Conservation (phyloP, 2,329 filamentous ascomycete species). For the Pseudocercospora cruenta region DNA sequence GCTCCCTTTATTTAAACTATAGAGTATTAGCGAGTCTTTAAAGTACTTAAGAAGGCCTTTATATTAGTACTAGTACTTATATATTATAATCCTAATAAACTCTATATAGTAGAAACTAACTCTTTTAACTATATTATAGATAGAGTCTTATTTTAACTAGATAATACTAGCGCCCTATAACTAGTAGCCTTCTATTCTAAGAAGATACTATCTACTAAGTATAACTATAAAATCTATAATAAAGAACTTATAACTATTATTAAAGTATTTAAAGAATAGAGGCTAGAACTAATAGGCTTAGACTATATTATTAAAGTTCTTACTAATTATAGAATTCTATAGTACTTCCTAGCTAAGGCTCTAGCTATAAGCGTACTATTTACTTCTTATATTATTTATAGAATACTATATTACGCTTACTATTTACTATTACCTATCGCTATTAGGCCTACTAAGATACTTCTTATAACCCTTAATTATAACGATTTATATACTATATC, state of each 20-base stretch:
- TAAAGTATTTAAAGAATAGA: too few relatives aligned
- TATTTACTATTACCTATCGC: too few relatives aligned
- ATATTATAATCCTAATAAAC: constrained; percentile 2
- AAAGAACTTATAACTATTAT: too few relatives aligned
- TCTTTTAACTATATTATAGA: not conserved
- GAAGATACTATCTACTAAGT: constrained; percentile 25
- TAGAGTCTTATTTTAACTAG: not conserved
- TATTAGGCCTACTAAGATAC: too few relatives aligned
- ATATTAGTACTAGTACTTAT: not conserved
- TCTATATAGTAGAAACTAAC: constrained; percentile 5
- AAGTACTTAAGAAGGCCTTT: not conserved
- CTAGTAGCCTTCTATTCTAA: constrained; percentile 32
- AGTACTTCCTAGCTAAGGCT: constrained; percentile 34
- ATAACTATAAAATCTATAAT: too few relatives aligned
- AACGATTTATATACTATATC: too few relatives aligned
- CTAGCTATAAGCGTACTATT: too few relatives aligned
- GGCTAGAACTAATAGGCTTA: constrained; percentile 16
- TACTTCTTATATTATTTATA: constrained; percentile 18
- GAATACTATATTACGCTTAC: too few relatives aligned
- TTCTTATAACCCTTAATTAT: too few relatives aligned
- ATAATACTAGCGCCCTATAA: not conserved
- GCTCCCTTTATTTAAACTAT: not conserved
- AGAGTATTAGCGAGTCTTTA: not conserved
- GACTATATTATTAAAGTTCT: constrained; percentile 28
- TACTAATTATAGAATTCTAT: constrained; percentile 37